A percentile compares a stretch with the other conserved stretches of the same genome.
phyloP scores from a whole-genome alignment of 2,329 filamentous ascomycete genomes.

The Mollisiaceae sp. region DNA sequence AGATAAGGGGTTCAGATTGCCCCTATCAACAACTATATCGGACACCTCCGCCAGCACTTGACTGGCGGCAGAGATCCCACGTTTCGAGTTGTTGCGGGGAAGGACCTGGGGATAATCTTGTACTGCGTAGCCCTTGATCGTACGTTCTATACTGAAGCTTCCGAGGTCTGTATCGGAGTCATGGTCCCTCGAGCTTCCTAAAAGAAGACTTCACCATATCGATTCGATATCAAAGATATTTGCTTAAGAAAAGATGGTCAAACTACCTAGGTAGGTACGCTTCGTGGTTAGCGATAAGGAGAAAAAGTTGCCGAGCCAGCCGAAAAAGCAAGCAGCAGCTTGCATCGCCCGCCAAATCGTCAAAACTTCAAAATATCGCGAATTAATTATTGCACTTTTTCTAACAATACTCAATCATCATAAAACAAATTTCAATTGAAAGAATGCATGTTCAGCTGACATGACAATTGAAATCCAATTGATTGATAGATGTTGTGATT shows the following conservation, averaged over 20 bases:
- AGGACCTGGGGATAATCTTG: not conserved
- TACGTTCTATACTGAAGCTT: not conserved
- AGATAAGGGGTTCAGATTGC: conserved; percentile 3
- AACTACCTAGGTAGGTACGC: too few relatives aligned
- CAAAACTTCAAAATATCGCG: too few relatives aligned
- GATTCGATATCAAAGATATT: too few relatives aligned
- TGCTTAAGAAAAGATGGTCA: too few relatives aligned
- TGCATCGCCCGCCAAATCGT: too few relatives aligned
- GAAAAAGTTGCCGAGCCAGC: not conserved
- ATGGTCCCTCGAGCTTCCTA: not conserved
- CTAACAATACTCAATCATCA: too few relatives aligned
- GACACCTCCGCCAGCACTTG: conserved; percentile 8
- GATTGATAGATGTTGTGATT: not conserved
- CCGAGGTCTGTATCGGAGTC: not conserved
- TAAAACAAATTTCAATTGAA: not conserved
- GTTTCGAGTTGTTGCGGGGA: not conserved
- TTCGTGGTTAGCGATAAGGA: too few relatives aligned
- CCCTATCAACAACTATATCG: conserved; percentile 3
- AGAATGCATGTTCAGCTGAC: not conserved
- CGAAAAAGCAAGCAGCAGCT: not conserved
- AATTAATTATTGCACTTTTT: too few relatives aligned
- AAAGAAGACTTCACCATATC: not conserved
- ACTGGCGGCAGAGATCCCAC: not conserved
- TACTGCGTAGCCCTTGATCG: not conserved
- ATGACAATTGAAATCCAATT: not conserved